phyloP scores from a whole-genome alignment of 208 protist species.

The Blastocrithidia nonstop region DNA sequence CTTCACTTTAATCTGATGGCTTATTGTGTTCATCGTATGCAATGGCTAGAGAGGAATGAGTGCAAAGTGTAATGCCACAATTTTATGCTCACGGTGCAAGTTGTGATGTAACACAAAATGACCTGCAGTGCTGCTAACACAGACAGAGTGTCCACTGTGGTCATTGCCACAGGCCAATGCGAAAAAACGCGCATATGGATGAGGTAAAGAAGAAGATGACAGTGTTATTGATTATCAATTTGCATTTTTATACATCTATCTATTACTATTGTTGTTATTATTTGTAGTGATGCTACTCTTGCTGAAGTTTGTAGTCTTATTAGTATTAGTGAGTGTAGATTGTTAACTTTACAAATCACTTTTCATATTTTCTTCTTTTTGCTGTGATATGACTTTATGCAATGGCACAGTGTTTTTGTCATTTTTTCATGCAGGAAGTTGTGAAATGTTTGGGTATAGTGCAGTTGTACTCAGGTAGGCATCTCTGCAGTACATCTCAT shows the following conservation, averaged over 20 bases:
- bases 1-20: slow-evolving; percentile 1
- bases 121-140: slow-evolving; percentile 33
- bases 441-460: slow-evolving; percentile 6
- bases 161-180: slow-evolving; percentile 35
- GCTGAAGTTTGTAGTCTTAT: background rate
- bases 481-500: slow-evolving; percentile 21
- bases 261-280: slow-evolving; percentile 1
- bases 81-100: slow-evolving; percentile 20
- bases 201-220: slow-evolving; percentile 4
- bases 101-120: slow-evolving; percentile 52
- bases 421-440: slow-evolving; percentile 3
- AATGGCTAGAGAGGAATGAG: slow-evolving; percentile 19
- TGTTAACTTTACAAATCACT: background rate
- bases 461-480: slow-evolving; percentile 26
- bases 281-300: background rate
- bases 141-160: slow-evolving; percentile 33
- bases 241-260: no score
- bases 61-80: slow-evolving; percentile 27
- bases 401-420: background rate
- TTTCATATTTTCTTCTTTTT: background rate
- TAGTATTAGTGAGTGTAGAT: background rate
- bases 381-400: background rate
- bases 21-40: background rate
- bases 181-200: slow-evolving; percentile 19
- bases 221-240: no score